Evolutionary conservation across 2,329 filamentous ascomycete genomes (phyloP).

Genomic region (Xylariaceae sp.): DNA sequence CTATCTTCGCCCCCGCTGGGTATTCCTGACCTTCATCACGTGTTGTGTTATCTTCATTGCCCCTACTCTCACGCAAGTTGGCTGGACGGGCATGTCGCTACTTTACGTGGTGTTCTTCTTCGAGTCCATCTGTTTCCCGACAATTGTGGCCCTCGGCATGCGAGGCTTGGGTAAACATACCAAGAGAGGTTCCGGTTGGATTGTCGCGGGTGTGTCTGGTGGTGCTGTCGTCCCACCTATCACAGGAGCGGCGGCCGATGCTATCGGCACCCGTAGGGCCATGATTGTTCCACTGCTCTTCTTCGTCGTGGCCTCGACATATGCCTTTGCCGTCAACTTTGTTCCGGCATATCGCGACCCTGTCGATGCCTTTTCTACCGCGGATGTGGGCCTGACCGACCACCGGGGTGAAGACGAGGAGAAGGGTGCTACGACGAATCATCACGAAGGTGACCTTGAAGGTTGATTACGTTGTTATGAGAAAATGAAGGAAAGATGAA

Average conservation of each 20-base stretch:
- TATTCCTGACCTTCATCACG: conserved; percentile 63
- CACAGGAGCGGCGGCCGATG: conserved; percentile 62
- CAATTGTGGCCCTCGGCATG: conserved; percentile 73
- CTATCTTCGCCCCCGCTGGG: conserved; percentile 57
- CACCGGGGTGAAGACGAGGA: conserved; percentile 24
- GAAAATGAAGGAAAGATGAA: not conserved
- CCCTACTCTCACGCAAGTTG: conserved; percentile 43
- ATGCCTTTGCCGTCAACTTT: conserved; percentile 61
- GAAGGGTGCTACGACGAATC: conserved; percentile 4
- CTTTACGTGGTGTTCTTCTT: conserved; percentile 71
- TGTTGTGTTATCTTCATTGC: conserved; percentile 58
- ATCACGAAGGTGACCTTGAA: not conserved
- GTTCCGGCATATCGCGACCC: conserved; percentile 57
- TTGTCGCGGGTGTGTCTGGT: conserved; percentile 65
- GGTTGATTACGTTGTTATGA: not conserved
- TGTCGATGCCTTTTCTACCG: conserved; percentile 52
- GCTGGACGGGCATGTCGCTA: conserved; percentile 51
- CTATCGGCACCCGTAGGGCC: conserved; percentile 52
- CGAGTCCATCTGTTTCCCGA: conserved; percentile 75
- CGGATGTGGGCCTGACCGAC: conserved; percentile 38
- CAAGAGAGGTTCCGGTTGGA: conserved; percentile 68
- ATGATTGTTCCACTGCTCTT: conserved; percentile 63
- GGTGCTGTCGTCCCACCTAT: conserved; percentile 71
- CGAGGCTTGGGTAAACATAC: conserved; percentile 70
- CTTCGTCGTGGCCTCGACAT: conserved; percentile 52